phyloP scores from a whole-genome alignment of 2,329 filamentous ascomycete species.

The Camillea tinctor region DNA sequence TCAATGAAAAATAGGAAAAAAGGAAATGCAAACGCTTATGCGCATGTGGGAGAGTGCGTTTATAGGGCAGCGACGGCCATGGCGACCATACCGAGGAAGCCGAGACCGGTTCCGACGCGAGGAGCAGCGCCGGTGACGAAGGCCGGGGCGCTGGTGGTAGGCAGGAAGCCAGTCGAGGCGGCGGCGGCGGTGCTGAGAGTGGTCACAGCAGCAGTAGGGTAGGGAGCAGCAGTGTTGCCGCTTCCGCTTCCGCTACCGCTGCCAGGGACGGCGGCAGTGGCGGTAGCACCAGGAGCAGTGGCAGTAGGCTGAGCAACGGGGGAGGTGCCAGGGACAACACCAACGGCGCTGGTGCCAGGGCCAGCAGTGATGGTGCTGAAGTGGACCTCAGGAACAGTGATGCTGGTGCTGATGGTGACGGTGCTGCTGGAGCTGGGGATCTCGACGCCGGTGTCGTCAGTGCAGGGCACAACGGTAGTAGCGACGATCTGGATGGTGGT shows the following conservation, averaged over 20 bases:
- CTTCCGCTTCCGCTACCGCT: too few species aligned
- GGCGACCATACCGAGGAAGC: constrained; percentile 43
- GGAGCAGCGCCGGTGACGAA: constrained; percentile 35
- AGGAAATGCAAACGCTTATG: constrained; percentile 1
- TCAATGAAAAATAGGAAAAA: not conserved
- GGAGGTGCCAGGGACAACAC: constrained; percentile 41
- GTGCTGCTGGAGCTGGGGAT: constrained; percentile 52
- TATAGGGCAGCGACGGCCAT: constrained; percentile 49
- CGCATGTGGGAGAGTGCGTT: not conserved
- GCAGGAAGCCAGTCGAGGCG: constrained; percentile 33
- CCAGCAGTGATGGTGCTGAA: constrained; percentile 35
- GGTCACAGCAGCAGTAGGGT: constrained; percentile 36
- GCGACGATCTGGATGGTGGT: constrained; percentile 50
- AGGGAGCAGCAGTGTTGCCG: constrained; percentile 31
- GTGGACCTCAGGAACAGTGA: constrained; percentile 43
- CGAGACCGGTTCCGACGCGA: constrained; percentile 42
- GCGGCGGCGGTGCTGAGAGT: constrained; percentile 41
- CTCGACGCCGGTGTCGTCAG: constrained; percentile 43
- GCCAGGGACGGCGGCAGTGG: constrained; percentile 30
- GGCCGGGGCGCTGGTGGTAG: constrained; percentile 16
- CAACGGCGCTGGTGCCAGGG: constrained; percentile 39
- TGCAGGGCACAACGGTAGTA: constrained; percentile 52
- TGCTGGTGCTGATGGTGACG: constrained; percentile 43
- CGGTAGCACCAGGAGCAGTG: constrained; percentile 32
- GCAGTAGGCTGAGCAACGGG: constrained; percentile 26